Evolutionary conservation across 805 yeast species (phyloP), one percentile per base, ranked within the genome.

Genomic region (Metschnikowia lachancei): DNA sequence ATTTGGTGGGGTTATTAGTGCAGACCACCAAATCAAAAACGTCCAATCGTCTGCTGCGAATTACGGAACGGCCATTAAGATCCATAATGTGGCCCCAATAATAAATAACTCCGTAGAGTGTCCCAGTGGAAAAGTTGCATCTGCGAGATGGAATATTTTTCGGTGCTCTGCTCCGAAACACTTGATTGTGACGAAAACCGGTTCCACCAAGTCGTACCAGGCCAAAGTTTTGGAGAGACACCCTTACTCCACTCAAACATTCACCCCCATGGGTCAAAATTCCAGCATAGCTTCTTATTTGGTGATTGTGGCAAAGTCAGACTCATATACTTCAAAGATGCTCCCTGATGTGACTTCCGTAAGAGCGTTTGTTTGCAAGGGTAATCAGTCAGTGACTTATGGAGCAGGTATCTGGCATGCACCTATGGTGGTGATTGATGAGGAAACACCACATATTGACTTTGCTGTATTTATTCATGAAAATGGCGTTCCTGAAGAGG

Each of bases 341-440:
- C 56, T 82, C 36, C 96, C 97, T 0, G 87, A 85, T 55, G 75
- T 78, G n/a, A 54, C 66, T 2, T 66, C 78, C 0, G 57, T 83
- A 10, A 75, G 70, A 53, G 96, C 95, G 0, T 91, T 90, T 57
- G 54, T 80, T 5, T 87, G 91, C 53, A 75, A 68, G 45, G 96
- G 96, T 0, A 83, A 87, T 61, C 96, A 90, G 60, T 87, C 96
- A 0, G 89, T 91, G 3, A 91, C 97, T 0, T 90, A 90, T 62
- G 95, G 90, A 0, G 79, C 77, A 11, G 88, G 85, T 1, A 79
- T 84, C 4, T 91, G 98, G 98, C 98, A 91, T 62, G 96, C 97
- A 0, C 97, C 98, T 3, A 91, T 91, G 98, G 84, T 92, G 18
- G 92, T 88, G 1, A 63, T 89, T 9, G 84, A 82, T 29, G 80